These are phyloP conservation scores for Berberis thunbergii DNA, from an alignment of 164 flowering plant genomes.

Conservation along the genomic window DNA sequence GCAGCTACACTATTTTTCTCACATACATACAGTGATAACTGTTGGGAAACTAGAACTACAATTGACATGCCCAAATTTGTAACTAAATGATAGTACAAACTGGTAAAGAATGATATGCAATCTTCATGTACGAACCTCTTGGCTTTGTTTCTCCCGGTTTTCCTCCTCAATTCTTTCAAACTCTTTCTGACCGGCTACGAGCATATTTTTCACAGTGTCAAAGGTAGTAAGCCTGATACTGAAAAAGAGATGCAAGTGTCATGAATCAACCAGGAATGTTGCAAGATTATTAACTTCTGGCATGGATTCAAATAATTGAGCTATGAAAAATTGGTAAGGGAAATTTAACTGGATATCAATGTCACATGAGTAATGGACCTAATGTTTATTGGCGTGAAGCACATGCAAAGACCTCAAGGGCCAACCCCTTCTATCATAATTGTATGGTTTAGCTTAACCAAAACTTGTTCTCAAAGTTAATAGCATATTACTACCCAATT, in stretches of 20 bases:
- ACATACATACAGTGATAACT: too few relatives aligned
- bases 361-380: too few relatives aligned
- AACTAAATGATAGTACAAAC: background rate
- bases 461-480: too few relatives aligned
- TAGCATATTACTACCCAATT: too few relatives aligned
- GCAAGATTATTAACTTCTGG: background rate
- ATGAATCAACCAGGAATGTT: background rate
- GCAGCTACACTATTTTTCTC: too few relatives aligned
- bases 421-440: too few relatives aligned
- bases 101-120: background rate
- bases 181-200: conserved; percentile 69
- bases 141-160: conserved; percentile 38
- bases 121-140: conserved; percentile 7
- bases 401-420: too few relatives aligned
- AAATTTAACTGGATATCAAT: too few relatives aligned
- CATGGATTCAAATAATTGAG: background rate
- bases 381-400: too few relatives aligned
- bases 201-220: conserved; percentile 63
- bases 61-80: background rate
- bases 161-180: conserved; percentile 57
- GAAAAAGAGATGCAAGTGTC: conserved; percentile 20
- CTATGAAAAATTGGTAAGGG: background rate
- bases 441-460: too few relatives aligned
- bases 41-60: too few relatives aligned
- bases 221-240: conserved; percentile 93